These are phyloP conservation scores for Aspergillus costaricaensis DNA, from an alignment of 2,329 filamentous ascomycete genomes.

Conservation along the genomic window DNA sequence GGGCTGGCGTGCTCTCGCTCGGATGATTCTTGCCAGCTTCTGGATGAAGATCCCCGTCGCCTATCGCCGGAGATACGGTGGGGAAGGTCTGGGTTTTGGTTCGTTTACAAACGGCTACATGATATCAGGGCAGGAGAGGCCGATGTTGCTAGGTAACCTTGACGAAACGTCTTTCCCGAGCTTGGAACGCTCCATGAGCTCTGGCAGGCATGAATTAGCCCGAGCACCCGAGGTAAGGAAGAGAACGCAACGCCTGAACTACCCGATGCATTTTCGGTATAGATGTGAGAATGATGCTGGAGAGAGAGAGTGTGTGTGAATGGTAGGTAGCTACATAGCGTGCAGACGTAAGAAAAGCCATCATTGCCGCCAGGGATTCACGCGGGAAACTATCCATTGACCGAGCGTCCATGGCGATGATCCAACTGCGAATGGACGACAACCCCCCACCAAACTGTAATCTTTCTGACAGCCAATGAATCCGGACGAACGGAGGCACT, in stretches of 20 bases:
- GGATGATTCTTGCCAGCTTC: slow-evolving; percentile 2
- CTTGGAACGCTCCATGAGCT: neutral
- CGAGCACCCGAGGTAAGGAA: slow-evolving; percentile 25
- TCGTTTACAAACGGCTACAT: slow-evolving; percentile 1
- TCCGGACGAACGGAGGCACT: slow-evolving; percentile 5
- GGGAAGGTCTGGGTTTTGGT: neutral
- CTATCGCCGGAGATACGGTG: slow-evolving; percentile 2
- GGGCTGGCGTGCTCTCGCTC: neutral
- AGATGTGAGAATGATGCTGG: no score
- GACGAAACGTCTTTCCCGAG: neutral
- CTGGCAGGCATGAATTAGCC: slow-evolving; percentile 14
- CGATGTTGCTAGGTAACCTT: neutral
- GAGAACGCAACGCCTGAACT: slow-evolving; percentile 17
- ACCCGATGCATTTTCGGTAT: slow-evolving; percentile 19
- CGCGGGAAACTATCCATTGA: neutral
- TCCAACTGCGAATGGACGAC: neutral
- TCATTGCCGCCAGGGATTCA: neutral
- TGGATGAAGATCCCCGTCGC: slow-evolving; percentile 4
- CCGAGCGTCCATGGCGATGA: neutral
- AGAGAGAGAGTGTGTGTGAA: no score
- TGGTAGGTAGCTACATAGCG: no score
- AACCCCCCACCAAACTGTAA: neutral
- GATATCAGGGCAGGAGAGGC: neutral
- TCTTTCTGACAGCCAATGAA: slow-evolving; percentile 2
- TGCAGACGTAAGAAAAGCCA: neutral